Conservation (phyloP, 352 stramenopile species). For the Globisporangium paddicum region DNA sequence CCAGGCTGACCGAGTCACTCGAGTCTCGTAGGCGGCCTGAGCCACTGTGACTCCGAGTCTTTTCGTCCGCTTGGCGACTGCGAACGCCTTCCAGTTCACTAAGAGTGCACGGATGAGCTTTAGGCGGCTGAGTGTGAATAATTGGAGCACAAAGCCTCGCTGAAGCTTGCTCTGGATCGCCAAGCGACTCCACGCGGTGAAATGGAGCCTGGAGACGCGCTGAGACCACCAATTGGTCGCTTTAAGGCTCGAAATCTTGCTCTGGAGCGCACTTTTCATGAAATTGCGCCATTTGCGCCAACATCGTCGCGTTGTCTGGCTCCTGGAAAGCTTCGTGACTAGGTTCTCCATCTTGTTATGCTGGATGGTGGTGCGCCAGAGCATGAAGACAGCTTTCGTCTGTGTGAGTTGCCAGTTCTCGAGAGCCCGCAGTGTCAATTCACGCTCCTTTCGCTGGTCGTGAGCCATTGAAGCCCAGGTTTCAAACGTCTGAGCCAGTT, state of each 20-base stretch:
- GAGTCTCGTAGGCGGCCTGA: conserved; percentile 15
- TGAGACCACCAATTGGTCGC: not conserved
- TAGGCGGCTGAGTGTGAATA: conserved; percentile 26
- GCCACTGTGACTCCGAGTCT: conserved; percentile 23
- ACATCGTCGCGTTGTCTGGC: not conserved
- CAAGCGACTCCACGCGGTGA: conserved; percentile 22
- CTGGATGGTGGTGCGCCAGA: not conserved
- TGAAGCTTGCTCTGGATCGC: conserved; percentile 4
- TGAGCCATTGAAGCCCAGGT: conserved; percentile 10
- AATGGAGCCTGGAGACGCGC: not conserved
- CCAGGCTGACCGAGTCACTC: conserved; percentile 10
- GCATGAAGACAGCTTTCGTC: not conserved
- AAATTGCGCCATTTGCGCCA: conserved; percentile 8
- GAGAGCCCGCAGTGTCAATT: conserved; percentile 20
- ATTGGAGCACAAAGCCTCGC: conserved; percentile 18
- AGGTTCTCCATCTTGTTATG: not conserved
- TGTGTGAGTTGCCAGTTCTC: conserved; percentile 24
- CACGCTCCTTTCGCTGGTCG: conserved; percentile 7
- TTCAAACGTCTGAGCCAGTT: conserved; percentile 14
- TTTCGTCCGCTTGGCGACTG: conserved; percentile 15
- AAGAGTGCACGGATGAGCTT: conserved; percentile 23
- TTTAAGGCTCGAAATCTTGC: not conserved
- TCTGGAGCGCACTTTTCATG: not conserved
- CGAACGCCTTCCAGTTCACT: conserved; percentile 22
- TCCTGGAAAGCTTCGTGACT: not conserved